Conservation (phyloP, 1,284 basidiomycete species). For the Tilletia caries region DNA sequence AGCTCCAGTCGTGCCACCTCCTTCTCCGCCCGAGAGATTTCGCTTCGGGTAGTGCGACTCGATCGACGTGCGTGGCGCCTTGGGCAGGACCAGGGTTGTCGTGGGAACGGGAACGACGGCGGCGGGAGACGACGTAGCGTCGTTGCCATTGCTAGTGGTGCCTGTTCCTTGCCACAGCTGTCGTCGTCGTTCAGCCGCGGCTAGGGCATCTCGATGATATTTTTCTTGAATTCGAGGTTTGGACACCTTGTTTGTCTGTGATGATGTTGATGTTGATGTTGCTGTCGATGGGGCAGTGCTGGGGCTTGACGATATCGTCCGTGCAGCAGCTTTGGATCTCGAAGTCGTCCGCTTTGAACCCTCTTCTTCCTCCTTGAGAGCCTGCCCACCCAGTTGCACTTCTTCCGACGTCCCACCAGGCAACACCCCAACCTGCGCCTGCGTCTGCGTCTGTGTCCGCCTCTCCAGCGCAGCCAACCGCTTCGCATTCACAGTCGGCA, state of each 20-base stretch:
- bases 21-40: neutral
- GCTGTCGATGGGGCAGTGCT: no score
- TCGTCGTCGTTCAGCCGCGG: neutral
- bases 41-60: neutral
- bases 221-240: neutral
- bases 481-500: neutral
- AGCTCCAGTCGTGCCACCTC: neutral
- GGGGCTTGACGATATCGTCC: no score
- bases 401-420: no score
- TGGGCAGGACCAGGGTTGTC: neutral
- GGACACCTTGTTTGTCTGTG: no score
- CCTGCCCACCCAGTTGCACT: no score
- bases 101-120: no score
- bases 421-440: no score
- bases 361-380: neutral
- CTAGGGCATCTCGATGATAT: constrained; percentile 1
- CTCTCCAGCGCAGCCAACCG: neutral
- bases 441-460: no score
- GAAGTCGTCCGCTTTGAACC: neutral
- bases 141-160: neutral
- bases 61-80: neutral
- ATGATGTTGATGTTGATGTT: no score
- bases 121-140: no score
- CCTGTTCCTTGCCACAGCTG: neutral
- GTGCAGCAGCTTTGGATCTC: neutral